phyloP scores from a whole-genome alignment of 345 rosid genomes.

The Gossypium herbaceum region DNA sequence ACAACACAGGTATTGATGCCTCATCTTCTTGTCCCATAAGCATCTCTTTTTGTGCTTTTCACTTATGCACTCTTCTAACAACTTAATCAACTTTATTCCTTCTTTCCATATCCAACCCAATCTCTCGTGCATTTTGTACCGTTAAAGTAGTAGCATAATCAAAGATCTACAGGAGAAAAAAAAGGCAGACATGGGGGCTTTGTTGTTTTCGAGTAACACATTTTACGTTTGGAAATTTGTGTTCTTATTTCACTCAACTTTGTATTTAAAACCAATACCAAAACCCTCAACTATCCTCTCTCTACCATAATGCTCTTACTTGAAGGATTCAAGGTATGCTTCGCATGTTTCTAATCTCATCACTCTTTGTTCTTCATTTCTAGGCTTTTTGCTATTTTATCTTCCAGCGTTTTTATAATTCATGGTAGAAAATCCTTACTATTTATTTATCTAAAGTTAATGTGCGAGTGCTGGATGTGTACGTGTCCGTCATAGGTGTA shows the following conservation, averaged over 20 bases:
- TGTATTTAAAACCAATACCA: background rate
- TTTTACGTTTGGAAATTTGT: background rate
- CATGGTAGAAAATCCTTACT: background rate
- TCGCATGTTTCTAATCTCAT: background rate
- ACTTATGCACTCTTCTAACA: constrained; percentile 21
- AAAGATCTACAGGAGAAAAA: constrained; percentile 11
- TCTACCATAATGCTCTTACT: background rate
- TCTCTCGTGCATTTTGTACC: constrained; percentile 15
- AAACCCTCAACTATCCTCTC: background rate
- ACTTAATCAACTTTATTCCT: constrained; percentile 6
- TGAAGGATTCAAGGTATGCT: constrained; percentile 12
- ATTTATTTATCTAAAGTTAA: background rate
- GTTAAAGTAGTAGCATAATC: constrained; percentile 23
- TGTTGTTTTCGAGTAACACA: constrained; percentile 20
- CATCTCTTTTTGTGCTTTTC: constrained; percentile 14
- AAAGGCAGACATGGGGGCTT: constrained; percentile 32
- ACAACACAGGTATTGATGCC: constrained; percentile 1
- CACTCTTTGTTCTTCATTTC: background rate
- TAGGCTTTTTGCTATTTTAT: background rate
- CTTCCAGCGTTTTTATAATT: too few relatives aligned
- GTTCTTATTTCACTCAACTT: background rate
- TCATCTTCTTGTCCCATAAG: constrained; percentile 9
- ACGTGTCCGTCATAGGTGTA: too few relatives aligned
- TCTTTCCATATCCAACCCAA: background rate
- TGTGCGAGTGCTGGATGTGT: too few relatives aligned